These are phyloP conservation scores for Monilinia fructicola DNA, from an alignment of 2,329 filamentous ascomycete species.

Conservation along the genomic window DNA sequence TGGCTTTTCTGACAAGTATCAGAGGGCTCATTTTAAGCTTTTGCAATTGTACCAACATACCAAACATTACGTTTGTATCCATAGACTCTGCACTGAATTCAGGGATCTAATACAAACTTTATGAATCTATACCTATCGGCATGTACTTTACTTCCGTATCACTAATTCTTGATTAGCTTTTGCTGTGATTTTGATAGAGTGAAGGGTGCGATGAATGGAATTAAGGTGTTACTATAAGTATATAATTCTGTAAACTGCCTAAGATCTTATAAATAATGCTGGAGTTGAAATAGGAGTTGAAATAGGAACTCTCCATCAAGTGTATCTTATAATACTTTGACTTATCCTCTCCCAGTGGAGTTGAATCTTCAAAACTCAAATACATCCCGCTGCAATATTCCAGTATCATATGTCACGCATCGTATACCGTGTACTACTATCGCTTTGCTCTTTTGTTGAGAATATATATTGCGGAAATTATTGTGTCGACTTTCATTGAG, in stretches of 20 bases:
- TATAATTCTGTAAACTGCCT: neutral
- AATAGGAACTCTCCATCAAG: neutral
- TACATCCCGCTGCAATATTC: too few relatives aligned
- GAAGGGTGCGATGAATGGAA: neutral
- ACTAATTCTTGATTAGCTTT: neutral
- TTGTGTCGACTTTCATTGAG: too few relatives aligned
- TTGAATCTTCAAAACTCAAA: too few relatives aligned
- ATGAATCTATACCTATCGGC: constrained; percentile 18
- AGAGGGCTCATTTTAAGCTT: constrained; percentile 7
- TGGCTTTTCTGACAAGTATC: constrained; percentile 17
- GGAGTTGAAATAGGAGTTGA: neutral
- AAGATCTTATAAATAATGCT: neutral
- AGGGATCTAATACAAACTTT: constrained; percentile 9
- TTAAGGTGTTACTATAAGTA: neutral
- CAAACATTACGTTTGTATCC: constrained; percentile 18
- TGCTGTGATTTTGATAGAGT: neutral
- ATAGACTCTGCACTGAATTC: constrained; percentile 17
- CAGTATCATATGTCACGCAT: too few relatives aligned
- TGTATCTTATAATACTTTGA: neutral
- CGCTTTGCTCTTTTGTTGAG: too few relatives aligned
- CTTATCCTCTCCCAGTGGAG: neutral
- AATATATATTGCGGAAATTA: too few relatives aligned
- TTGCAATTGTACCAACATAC: constrained; percentile 22
- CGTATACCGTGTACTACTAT: too few relatives aligned
- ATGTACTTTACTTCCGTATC: neutral